Conservation (phyloP, 495 filamentous ascomycete genomes). For the Chaetomium tenue region DNA sequence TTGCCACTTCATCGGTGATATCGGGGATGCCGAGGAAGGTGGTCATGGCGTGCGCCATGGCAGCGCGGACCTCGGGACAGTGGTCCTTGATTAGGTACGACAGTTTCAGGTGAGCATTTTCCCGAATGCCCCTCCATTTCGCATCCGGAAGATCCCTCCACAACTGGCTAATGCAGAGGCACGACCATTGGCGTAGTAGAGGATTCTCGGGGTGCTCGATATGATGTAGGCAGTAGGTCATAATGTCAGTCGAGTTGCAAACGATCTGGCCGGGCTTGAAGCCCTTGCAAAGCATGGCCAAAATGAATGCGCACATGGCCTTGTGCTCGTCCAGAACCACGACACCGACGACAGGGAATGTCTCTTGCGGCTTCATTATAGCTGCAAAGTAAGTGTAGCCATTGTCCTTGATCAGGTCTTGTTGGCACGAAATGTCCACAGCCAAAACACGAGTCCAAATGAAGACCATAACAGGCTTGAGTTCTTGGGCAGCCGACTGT, state of each 20-base stretch:
- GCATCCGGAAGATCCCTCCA: conserved; percentile 89
- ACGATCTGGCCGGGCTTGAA: conserved; percentile 88
- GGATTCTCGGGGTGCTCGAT: conserved; percentile 83
- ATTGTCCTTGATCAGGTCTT: conserved; percentile 90
- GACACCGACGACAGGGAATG: conserved; percentile 79
- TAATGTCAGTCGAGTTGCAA: conserved; percentile 78
- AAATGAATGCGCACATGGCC: conserved; percentile 98
- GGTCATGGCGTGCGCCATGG: conserved; percentile 88
- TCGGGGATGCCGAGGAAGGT: conserved; percentile 93
- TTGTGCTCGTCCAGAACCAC: conserved; percentile 87
- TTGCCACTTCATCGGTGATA: conserved; percentile 82
- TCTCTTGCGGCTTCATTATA: conserved; percentile 78
- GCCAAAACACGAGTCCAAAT: conserved; percentile 98
- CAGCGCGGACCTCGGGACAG: conserved; percentile 90
- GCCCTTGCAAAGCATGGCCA: conserved; percentile 93
- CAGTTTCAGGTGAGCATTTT: conserved; percentile 72
- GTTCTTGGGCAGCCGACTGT: conserved; percentile 88
- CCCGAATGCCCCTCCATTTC: conserved; percentile 89
- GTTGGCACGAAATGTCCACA: conserved; percentile 89
- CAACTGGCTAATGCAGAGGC: conserved; percentile 91
- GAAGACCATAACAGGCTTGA: conserved; percentile 99
- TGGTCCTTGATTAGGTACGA: conserved; percentile 79
- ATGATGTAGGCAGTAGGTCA: conserved; percentile 77
- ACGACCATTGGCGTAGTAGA: conserved; percentile 91
- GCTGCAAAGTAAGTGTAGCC: conserved; percentile 94